Evolutionary conservation across 805 yeast species (phyloP), one percentile per base, ranked within the genome.

Genomic region (Candida xiaguanensis): DNA sequence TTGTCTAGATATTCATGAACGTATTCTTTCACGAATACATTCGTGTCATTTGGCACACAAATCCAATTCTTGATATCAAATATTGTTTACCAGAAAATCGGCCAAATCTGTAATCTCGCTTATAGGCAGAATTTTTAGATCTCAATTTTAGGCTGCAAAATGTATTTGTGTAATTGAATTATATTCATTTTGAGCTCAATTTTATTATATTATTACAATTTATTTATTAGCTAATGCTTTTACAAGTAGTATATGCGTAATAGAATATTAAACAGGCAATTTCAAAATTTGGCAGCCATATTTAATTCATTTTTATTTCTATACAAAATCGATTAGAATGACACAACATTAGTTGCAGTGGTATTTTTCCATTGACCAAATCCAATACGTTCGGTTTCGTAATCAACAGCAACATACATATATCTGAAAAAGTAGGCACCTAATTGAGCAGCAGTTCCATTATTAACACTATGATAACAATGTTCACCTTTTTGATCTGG

Each of bases 11-110:
- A 64, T 45, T 70, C 78, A 3, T 74, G 59, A 20, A 85, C 65
- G 42, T 70, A 71, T 0, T 85, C 95, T 48, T 78, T 78, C 36
- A 68, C 62, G 56, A 83, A 88, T 3, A 78, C 73, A 15, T 67
- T 58, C 14, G 63, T 61, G n/a, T 64, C 59, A 51, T 80, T 83
- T 1, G 87, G 79, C 17, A 87, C 68, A 96, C 96, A 88, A 2
- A 87, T 91, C 78, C 82, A 78, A 41, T 77, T 75, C 46, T 78
- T 74, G 42, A 32, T 23, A 32, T 23, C 36, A 24, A 30, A 34
- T 30, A 34, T 34, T 12, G 23, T 20, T 31, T 3, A 9, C 19
- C 5, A 20, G 22, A 28, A 28, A 28, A 5, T 28, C n/a, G 6
- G 7, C 31, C 14, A 5, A 15, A 28, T 28, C n/a, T 28, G 31